phyloP scores from a whole-genome alignment of 345 rosid species.

The Rhodamnia argentea region DNA sequence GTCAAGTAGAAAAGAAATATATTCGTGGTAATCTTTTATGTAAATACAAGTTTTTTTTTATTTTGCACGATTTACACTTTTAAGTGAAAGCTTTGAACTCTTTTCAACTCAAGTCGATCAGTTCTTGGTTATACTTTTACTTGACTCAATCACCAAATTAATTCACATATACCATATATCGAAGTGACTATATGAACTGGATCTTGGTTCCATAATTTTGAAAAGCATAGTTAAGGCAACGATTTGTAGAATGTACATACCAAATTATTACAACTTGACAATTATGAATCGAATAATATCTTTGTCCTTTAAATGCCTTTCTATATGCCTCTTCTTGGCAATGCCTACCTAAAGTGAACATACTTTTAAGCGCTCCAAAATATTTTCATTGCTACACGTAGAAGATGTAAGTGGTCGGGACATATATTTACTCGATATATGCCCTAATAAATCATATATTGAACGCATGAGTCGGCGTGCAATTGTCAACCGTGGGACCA shows the following conservation, averaged over 20 bases:
- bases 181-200: not conserved
- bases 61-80: not conserved
- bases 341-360: not conserved
- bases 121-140: not conserved
- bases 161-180: not conserved
- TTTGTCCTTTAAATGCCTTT: not conserved
- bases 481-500: not conserved
- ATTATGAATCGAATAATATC: not conserved
- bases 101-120: not conserved
- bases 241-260: not conserved
- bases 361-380: not conserved
- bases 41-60: not conserved
- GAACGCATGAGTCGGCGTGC: not conserved
- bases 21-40: not conserved
- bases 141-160: not conserved
- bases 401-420: not conserved
- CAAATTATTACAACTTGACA: not conserved
- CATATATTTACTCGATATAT: not conserved
- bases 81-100: not conserved
- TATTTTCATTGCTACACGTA: not conserved
- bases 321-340: not conserved
- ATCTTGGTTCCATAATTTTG: not conserved
- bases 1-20: not conserved
- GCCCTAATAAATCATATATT: not conserved
- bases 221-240: not conserved